Evolutionary conservation across 2,329 filamentous ascomycete species (phyloP).

Genomic region (Colletotrichum ledebouriae): DNA sequence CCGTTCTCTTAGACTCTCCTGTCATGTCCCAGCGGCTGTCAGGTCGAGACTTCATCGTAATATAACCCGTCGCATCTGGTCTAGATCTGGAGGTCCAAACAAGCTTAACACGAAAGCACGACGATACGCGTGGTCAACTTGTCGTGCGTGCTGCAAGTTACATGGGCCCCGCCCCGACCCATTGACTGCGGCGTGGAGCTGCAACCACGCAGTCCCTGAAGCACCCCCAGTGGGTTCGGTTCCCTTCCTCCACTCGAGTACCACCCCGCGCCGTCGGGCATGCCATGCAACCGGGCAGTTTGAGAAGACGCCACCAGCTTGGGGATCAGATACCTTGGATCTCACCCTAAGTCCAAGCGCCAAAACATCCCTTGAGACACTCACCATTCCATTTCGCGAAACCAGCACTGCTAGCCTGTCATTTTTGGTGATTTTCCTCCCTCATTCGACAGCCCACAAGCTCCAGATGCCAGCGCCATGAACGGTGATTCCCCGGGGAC

Average conservation of each 20-base stretch:
- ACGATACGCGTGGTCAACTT: no score
- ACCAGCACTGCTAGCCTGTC: no score
- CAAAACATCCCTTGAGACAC: conserved; percentile 31
- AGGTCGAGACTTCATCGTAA: not conserved
- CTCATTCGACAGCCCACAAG: not conserved
- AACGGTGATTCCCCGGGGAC: conserved; percentile 22
- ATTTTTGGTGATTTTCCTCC: not conserved
- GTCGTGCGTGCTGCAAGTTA: no score
- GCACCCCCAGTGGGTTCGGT: no score
- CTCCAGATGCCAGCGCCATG: conserved; percentile 23
- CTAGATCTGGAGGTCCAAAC: not conserved
- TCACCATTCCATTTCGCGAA: conserved; percentile 6
- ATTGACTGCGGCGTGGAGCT: not conserved
- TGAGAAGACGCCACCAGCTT: conserved; percentile 26
- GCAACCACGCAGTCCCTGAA: no score
- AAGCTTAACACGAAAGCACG: not conserved
- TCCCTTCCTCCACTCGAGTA: not conserved
- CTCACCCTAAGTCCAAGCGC: conserved; percentile 27
- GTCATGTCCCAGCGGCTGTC: not conserved
- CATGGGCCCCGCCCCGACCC: no score
- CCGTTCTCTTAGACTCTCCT: not conserved
- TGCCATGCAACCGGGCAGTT: conserved; percentile 20
- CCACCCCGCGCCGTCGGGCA: conserved; percentile 15
- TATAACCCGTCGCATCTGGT: not conserved
- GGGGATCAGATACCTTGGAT: conserved; percentile 32